Evolutionary conservation across 23 red algal genomes (phyloP).

Genomic region (Gracilaria domingensis): DNA sequence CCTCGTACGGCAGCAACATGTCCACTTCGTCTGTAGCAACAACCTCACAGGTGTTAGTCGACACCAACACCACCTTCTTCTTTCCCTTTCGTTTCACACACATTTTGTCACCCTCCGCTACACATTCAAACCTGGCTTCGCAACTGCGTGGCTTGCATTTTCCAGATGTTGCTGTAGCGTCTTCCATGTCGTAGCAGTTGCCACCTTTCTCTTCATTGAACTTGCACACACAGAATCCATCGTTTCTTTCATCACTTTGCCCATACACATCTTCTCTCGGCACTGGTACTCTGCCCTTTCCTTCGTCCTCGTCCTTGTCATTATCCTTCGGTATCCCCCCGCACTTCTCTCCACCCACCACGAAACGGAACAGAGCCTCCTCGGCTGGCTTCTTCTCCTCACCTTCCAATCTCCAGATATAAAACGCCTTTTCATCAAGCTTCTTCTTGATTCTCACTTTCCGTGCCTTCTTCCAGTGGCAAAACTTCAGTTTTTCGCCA

Average conservation of each 20-base stretch:
- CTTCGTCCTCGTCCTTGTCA: not conserved
- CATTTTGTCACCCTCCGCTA: not conserved
- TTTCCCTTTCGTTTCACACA: not conserved
- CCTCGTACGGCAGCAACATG: not conserved
- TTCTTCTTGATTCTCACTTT: not conserved
- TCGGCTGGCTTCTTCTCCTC: not conserved
- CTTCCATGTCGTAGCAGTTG: slow-evolving; percentile 10
- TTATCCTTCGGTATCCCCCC: not conserved
- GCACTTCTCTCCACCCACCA: not conserved
- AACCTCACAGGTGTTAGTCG: not conserved
- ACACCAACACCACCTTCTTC: not conserved
- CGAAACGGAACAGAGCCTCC: not conserved
- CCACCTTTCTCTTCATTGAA: not conserved
- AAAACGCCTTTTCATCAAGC: not conserved
- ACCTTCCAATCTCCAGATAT: not conserved
- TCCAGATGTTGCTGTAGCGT: not conserved
- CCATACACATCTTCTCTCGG: not conserved
- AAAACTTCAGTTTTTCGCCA: not conserved
- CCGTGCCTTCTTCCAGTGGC: not conserved
- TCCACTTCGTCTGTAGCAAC: not conserved
- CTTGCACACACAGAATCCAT: not conserved
- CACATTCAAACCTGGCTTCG: slow-evolving; percentile 7
- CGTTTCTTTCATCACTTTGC: not conserved
- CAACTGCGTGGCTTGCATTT: not conserved
- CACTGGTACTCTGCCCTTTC: not conserved